Base-by-base conservation (phyloP, 345 rosid genomes). In the Orychophragmus violaceus region DNA sequence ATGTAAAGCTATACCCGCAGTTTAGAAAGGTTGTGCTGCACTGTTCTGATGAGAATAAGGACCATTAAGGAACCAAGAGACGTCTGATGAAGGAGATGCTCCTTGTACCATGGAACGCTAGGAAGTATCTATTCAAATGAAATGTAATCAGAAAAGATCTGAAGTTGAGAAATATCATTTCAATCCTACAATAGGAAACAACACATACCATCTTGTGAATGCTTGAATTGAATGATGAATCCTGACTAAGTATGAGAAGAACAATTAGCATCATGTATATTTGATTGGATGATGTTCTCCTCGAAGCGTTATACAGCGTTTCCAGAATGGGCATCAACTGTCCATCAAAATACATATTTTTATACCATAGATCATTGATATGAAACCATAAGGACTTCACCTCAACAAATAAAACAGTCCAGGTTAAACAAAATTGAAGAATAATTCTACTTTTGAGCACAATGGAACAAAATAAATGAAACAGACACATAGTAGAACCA, bases 281-380 rank as follows among this genome's bases (percentile, higher is more conserved):
- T 64, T 94, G 99, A 82, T 90, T 94, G 53, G 99, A 78, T 9
- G 96, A 80, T 6, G 96, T 88, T 83, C 81, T 90, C 82, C 76
- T 90, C 5, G 95, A 87, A 70, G 95, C 84, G 77, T 82, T 88
- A 66, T 87, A 94, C 58, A 94, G 69, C 13, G 93, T 87, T 78
- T 90, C 99, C 84, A 94, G 81, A 74, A 94, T 87, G 52, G 99
- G 97, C 82, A 94, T 80, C 84, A 94, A 79, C 99, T 94, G 95
- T 68, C 41, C 69, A 75, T 75, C 63, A 50, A 53, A 9, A 33
- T 35, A 41, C 33, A 51, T 22, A 33, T 9, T 14, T 44, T 45
- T 19, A 17, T 45, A 25, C 12, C 32, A 50, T 22, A 62, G 42
- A 67, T 44, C 36, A 35, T 2, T 45, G 56, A 25, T 14, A 60